Evolutionary conservation across 73 alveolate genomes (phyloP).

Genomic region (Paramecium sonneborni): DNA sequence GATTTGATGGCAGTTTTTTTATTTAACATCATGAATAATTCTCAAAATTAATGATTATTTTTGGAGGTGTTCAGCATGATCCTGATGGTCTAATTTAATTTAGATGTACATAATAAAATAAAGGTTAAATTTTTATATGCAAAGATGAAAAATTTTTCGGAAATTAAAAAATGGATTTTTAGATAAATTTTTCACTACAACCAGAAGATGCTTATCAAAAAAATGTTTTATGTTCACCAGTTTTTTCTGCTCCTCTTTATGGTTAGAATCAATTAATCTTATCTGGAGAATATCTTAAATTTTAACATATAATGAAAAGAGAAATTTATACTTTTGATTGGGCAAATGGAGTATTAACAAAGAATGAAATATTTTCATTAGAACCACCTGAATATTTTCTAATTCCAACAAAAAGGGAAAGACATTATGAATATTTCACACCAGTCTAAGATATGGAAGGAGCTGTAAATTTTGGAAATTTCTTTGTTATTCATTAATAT

Average conservation of each 20-base stretch:
- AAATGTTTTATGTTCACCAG: not conserved
- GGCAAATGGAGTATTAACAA: not conserved
- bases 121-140: slow-evolving; percentile 8
- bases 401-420: not conserved
- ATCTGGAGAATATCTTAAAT: slow-evolving; percentile 41
- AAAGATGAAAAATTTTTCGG: not conserved
- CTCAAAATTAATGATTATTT: not conserved
- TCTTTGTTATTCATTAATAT: not conserved
- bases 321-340: slow-evolving; percentile 21
- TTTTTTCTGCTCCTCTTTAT: slow-evolving; percentile 39
- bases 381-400: slow-evolving; percentile 52
- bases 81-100: slow-evolving; percentile 4
- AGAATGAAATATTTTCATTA: slow-evolving; percentile 5
- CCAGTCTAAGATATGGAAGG: slow-evolving; percentile 37
- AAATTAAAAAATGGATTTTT: not conserved
- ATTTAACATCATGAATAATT: not conserved
- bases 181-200: not conserved
- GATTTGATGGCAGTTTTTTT: slow-evolving; percentile 50
- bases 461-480: not conserved
- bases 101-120: not conserved
- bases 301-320: not conserved
- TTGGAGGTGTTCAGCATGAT: not conserved
- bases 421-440: not conserved
- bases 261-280: not conserved
- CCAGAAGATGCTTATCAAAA: not conserved